phyloP scores from a whole-genome alignment of 2,329 filamentous ascomycete species.

The Metarhizium album region DNA sequence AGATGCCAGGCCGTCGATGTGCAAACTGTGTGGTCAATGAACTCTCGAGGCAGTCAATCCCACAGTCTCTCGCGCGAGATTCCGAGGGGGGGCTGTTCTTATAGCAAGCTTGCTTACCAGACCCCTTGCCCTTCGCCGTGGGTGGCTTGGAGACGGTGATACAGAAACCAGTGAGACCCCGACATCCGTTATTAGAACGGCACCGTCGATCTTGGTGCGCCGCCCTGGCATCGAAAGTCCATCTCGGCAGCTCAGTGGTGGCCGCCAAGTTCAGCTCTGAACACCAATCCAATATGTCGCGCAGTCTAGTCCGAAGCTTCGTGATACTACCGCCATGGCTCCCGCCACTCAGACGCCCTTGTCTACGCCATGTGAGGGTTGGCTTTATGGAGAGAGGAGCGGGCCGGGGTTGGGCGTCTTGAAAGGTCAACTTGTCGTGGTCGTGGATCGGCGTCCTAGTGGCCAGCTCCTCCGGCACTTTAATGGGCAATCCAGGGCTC shows the following conservation, averaged over 20 bases:
- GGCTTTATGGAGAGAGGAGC: too few relatives aligned
- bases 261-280: neutral
- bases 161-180: neutral
- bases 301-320: neutral
- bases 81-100: neutral
- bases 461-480: too few relatives aligned
- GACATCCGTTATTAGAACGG: neutral
- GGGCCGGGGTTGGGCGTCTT: slow-evolving; percentile 6
- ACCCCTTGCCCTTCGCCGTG: neutral
- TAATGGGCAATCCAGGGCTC: too few relatives aligned
- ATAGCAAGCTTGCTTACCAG: neutral
- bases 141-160: neutral
- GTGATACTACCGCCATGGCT: neutral
- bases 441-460: slow-evolving; percentile 2
- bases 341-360: slow-evolving; percentile 1
- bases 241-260: neutral
- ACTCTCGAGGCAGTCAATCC: neutral
- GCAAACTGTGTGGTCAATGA: neutral
- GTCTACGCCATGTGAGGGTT: slow-evolving; percentile 3
- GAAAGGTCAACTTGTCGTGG: slow-evolving; percentile 3
- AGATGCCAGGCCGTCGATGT: neutral
- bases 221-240: neutral
- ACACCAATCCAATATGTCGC: neutral
- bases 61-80: neutral
- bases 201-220: neutral